phyloP scores from a whole-genome alignment of 495 filamentous ascomycete genomes.

The Trichodelitschia bisporula region DNA sequence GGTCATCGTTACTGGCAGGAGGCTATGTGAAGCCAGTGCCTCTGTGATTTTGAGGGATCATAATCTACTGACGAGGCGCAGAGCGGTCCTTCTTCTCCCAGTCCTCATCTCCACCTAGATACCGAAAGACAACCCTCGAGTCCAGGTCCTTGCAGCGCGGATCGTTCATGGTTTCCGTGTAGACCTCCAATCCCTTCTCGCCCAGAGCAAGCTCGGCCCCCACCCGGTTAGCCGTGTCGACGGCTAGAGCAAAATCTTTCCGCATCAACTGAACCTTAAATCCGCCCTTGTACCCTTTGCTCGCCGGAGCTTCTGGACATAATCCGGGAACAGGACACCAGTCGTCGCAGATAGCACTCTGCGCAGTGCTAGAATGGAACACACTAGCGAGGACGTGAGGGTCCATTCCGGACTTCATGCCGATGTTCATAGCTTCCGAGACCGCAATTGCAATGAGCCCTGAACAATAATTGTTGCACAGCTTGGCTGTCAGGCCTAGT shows the following conservation, averaged over 20 bases:
- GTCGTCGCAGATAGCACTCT: conserved; percentile 24
- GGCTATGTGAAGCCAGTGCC: too few relatives aligned
- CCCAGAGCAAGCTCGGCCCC: conserved; percentile 21
- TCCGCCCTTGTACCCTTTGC: conserved; percentile 22
- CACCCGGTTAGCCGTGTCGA: conserved; percentile 21
- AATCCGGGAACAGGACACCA: conserved; percentile 28
- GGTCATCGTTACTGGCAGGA: too few relatives aligned
- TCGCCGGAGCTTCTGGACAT: conserved; percentile 21
- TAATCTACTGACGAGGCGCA: too few relatives aligned
- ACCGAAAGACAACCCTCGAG: conserved; percentile 27
- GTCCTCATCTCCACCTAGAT: conserved; percentile 23
- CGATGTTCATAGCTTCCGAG: conserved; percentile 29
- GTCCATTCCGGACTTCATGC: conserved; percentile 26
- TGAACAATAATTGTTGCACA: conserved; percentile 29
- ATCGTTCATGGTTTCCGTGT: conserved; percentile 21
- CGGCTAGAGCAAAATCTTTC: conserved; percentile 26
- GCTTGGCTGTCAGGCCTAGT: conserved; percentile 26
- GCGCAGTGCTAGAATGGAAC: conserved; percentile 23
- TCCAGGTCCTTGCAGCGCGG: conserved; percentile 22
- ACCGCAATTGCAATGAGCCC: conserved; percentile 27
- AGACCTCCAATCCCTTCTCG: conserved; percentile 19
- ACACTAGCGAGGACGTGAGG: conserved; percentile 22
- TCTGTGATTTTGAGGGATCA: too few relatives aligned
- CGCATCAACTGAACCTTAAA: conserved; percentile 29
- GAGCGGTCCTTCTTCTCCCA: conserved; percentile 20